A percentile compares a stretch with the other conserved stretches of the same genome.
phyloP scores from a whole-genome alignment of 306 rosid genomes.

The Prunus fruticosa region DNA sequence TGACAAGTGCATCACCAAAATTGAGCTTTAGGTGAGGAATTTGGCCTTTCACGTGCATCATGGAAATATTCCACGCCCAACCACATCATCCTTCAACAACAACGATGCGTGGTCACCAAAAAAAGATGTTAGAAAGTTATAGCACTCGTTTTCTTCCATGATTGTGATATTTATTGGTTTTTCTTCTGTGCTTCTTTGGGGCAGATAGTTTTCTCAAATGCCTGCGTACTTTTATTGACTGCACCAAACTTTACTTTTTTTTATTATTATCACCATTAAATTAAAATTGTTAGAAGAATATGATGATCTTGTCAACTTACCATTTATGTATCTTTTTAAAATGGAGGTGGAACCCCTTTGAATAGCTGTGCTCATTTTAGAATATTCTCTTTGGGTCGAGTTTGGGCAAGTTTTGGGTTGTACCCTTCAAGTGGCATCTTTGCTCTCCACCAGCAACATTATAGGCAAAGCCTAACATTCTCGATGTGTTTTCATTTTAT shows the following conservation, averaged over 20 bases:
- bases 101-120: not conserved
- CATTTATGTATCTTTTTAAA: too few relatives aligned
- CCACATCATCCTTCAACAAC: not conserved
- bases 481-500: not conserved
- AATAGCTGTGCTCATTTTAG: too few relatives aligned
- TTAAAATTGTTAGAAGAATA: too few relatives aligned
- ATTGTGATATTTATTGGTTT: not conserved
- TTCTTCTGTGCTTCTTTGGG: not conserved
- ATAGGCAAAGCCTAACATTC: not conserved
- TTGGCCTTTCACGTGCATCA: not conserved
- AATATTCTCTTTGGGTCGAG: not conserved
- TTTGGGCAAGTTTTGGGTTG: not conserved
- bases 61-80: not conserved
- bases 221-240: not conserved
- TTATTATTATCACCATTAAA: too few relatives aligned
- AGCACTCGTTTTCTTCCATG: not conserved
- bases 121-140: not conserved
- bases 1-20: not conserved
- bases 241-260: too few relatives aligned
- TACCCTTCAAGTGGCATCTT: not conserved
- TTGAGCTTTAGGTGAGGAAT: not conserved
- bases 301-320: too few relatives aligned
- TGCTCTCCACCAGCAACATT: not conserved
- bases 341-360: too few relatives aligned
- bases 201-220: not conserved